These are phyloP conservation scores for Calonectria multiphialidica DNA, from an alignment of 2,329 filamentous ascomycete genomes.

Conservation along the genomic window DNA sequence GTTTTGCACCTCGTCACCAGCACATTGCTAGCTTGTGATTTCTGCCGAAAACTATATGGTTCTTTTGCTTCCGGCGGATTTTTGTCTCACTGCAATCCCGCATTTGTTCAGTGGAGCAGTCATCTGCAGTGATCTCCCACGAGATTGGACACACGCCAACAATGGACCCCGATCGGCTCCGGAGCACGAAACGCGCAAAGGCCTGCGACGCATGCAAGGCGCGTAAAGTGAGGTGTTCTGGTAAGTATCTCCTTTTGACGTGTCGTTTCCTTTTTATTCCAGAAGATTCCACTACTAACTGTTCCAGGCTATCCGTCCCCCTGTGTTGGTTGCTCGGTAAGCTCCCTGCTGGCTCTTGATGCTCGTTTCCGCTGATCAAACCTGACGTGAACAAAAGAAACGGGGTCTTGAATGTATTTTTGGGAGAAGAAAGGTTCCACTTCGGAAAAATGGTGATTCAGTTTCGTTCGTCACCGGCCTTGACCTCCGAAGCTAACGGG, in stretches of 20 bases:
- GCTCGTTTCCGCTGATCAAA: background rate
- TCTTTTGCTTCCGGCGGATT: slow-evolving; percentile 12
- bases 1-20: slow-evolving; percentile 1
- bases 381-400: background rate
- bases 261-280: background rate
- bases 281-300: background rate
- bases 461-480: background rate
- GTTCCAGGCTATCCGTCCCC: slow-evolving; percentile 34
- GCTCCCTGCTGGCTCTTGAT: background rate
- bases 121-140: background rate
- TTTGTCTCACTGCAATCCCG: slow-evolving; percentile 4
- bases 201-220: slow-evolving; percentile 38
- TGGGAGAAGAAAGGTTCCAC: slow-evolving; percentile 34
- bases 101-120: background rate
- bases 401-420: slow-evolving; percentile 28
- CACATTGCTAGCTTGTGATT: slow-evolving; percentile 9
- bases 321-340: slow-evolving; percentile 33
- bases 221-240: slow-evolving; percentile 39
- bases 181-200: slow-evolving; percentile 32
- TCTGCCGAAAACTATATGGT: slow-evolving; percentile 20
- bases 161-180: slow-evolving; percentile 21
- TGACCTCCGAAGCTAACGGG: slow-evolving; percentile 15
- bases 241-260: slow-evolving; percentile 14
- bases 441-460: slow-evolving; percentile 33
- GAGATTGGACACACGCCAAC: background rate